Evolutionary conservation across 1,284 basidiomycete genomes (phyloP), one percentile per base, ranked within the genome.

Genomic region (Anthracocystis walkeri): DNA sequence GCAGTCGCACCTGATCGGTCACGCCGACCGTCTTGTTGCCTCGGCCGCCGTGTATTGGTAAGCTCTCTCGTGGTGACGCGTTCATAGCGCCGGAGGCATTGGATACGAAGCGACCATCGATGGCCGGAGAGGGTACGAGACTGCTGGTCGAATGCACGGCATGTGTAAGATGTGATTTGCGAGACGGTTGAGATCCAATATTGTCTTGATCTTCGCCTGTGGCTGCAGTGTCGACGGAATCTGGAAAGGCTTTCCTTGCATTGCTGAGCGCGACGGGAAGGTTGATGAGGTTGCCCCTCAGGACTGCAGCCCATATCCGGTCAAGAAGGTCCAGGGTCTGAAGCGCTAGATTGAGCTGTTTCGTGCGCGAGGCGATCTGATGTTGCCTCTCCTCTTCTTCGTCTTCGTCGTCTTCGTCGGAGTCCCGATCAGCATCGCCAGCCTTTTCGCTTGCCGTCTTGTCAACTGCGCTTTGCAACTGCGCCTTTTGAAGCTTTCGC

Each of bases 1-100:
- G 73, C 53, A 83, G 40, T 16, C 81, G 58, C 0, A 83, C 71
- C 44, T 78, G 62, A 35, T 83, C 77, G 10, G 81, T 83, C 38
- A 77, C 60, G 2, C 64, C 75, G 11, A 79, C 75, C 5, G 71
- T 80, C 33, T 58, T 60, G 50, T 55, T 64, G 25, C 69, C 78
- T 38, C 59, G 49, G 29, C 73, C 74, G 7, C 78, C 78, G 40
- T 75, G 72, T 0, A 80, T 48, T 0, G 74, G 71, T 20, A 76
- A 49, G 48, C 67, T 73, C 29, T 77, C 75, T 33, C 62, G 41
- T 3, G 54, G 56, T 4, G n/a, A 21, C 18, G 20, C 38, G 10
- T 23, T 40, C n/a, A 46, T 33, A 0, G 58, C 41, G 6, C 45
- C 11, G 18, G 58, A 33, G 18, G 42, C 20, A 10, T n/a, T 33